A percentile compares a stretch with the other conserved stretches of the same genome.
Conservation (phyloP, 257 asterid species). For the Solanum piurae region DNA sequence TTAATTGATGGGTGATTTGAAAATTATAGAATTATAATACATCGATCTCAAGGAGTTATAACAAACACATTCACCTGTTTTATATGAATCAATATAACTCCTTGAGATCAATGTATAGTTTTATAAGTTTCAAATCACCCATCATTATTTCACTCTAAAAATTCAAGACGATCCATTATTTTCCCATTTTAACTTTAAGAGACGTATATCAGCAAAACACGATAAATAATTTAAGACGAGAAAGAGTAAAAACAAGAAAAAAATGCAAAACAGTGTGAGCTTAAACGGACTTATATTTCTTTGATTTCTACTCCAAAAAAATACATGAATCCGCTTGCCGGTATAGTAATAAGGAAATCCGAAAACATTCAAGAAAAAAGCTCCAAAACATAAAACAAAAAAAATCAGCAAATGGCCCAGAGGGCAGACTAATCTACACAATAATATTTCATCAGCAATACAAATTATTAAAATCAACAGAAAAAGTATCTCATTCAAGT, state of each 20-base stretch:
- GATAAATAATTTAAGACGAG: not conserved
- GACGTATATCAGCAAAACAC: fast-evolving
- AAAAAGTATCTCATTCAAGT: not conserved
- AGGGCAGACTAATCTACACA: not conserved
- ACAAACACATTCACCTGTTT: not conserved
- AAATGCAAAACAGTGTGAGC: not conserved
- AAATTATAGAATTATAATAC: not conserved
- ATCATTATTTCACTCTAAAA: not conserved
- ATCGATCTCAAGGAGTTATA: not conserved
- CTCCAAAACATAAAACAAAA: not conserved
- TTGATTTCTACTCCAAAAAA: not conserved
- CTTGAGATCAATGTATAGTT: too few relatives aligned
- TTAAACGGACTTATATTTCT: not conserved
- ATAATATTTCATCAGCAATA: not conserved
- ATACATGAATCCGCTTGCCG: not conserved
- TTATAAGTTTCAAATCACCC: too few relatives aligned
- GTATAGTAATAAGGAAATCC: not conserved
- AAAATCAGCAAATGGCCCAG: not conserved
- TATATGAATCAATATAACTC: not conserved
- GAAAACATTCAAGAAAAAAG: not conserved
- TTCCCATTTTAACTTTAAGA: not conserved
- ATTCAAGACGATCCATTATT: too few relatives aligned
- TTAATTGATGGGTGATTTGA: too few relatives aligned
- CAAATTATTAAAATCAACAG: not conserved
- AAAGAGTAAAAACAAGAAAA: not conserved